phyloP scores from a whole-genome alignment of 106 monocot species.

The Platanthera guangdongensis region DNA sequence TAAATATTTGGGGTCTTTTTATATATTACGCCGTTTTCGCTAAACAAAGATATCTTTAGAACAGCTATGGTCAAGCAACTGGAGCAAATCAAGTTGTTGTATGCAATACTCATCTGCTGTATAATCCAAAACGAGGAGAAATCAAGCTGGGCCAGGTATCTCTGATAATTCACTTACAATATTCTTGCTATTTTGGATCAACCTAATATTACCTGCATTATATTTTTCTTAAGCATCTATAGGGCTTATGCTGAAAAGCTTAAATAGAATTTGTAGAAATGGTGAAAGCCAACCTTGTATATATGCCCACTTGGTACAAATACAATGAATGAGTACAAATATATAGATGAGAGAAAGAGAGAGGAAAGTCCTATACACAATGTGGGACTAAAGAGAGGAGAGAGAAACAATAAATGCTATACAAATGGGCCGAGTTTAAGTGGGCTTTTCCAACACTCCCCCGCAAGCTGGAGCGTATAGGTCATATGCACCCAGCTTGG shows the following conservation, averaged over 20 bases:
- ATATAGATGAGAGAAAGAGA: too few relatives aligned
- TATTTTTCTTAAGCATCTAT: not conserved
- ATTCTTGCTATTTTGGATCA: not conserved
- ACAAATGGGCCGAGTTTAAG: too few relatives aligned
- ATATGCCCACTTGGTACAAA: too few relatives aligned
- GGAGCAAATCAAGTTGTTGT: constrained; percentile 60
- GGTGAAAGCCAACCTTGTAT: too few relatives aligned
- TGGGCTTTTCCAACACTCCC: too few relatives aligned
- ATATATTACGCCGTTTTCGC: not conserved
- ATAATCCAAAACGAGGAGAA: constrained; percentile 95
- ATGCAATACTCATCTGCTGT: constrained; percentile 96
- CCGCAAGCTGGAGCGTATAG: too few relatives aligned
- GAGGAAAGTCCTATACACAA: too few relatives aligned
- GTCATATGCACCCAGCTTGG: too few relatives aligned
- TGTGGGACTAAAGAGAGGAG: too few relatives aligned
- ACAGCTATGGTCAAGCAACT: constrained; percentile 35
- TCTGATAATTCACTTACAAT: not conserved
- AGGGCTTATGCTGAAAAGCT: not conserved
- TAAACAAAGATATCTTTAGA: constrained; percentile 2
- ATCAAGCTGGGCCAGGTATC: constrained; percentile 93
- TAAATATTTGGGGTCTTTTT: not conserved
- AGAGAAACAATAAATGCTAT: too few relatives aligned
- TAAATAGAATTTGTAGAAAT: not conserved
- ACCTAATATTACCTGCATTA: not conserved
- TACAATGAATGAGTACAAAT: too few relatives aligned